Evolutionary conservation across 192 early-diverging fungal species (phyloP).

Genomic region (Coemansia sp.): DNA sequence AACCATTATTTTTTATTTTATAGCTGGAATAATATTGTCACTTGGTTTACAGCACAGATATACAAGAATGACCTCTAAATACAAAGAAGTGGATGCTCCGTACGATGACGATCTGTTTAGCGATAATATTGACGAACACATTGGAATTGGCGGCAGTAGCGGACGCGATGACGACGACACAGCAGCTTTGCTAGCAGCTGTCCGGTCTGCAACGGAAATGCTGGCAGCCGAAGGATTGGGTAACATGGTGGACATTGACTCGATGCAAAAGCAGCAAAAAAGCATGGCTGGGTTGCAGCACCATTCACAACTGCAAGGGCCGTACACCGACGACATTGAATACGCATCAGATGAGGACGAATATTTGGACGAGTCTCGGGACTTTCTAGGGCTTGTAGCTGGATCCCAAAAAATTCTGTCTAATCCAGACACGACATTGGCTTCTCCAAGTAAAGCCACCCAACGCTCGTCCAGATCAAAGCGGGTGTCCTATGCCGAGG

Average conservation of each 20-base stretch:
- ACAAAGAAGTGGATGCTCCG: not conserved
- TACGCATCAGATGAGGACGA: constrained; percentile 2
- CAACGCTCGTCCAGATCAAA: constrained; percentile 11
- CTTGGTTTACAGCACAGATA: not conserved
- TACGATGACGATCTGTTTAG: constrained; percentile 7
- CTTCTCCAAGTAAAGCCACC: not conserved
- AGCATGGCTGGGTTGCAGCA: not conserved
- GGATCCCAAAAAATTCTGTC: constrained; percentile 1
- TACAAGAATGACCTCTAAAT: not conserved
- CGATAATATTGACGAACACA: constrained; percentile 4
- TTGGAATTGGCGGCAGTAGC: constrained; percentile 1
- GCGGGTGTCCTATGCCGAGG: constrained; percentile 23
- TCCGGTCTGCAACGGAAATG: constrained; percentile 37
- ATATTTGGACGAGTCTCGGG: not conserved
- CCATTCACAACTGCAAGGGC: not conserved
- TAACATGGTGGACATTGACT: constrained; percentile 36
- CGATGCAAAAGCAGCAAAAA: constrained; percentile 17
- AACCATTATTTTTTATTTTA: not conserved
- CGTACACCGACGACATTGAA: not conserved
- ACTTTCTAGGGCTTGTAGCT: not conserved
- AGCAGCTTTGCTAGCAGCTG: constrained; percentile 24
- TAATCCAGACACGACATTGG: not conserved
- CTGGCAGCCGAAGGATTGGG: constrained; percentile 42
- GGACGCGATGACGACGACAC: constrained; percentile 1
- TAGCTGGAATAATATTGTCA: not conserved